Conservation (phyloP, 345 rosid genomes). For the Salix caprea region DNA sequence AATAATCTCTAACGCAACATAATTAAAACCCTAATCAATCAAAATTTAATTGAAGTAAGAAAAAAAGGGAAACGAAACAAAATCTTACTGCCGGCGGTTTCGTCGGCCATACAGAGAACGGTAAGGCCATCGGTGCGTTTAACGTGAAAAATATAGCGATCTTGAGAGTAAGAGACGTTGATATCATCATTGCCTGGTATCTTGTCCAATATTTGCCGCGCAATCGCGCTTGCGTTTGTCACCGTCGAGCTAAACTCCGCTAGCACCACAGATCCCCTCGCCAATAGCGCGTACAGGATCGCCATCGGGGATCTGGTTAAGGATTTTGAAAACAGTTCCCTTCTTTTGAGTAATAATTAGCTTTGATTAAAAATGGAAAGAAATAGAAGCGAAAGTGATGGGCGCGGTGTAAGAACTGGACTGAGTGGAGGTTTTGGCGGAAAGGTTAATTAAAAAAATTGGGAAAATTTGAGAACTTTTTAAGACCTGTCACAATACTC, state of each 20-base stretch:
- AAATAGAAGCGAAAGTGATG: not conserved
- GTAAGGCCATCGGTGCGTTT: constrained; percentile 97
- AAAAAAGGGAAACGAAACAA: not conserved
- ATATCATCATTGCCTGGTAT: constrained; percentile 67
- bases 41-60: not conserved
- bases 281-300: constrained; percentile 84
- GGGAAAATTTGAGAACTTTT: no score
- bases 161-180: constrained; percentile 89
- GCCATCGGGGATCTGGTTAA: constrained; percentile 44
- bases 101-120: constrained; percentile 97
- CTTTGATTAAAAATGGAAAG: not conserved
- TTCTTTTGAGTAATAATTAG: not conserved
- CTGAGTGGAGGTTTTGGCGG: constrained; percentile 8
- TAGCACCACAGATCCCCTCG: constrained; percentile 83
- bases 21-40: not conserved
- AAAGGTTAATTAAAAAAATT: not conserved
- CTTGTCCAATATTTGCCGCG: constrained; percentile 77
- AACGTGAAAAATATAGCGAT: constrained; percentile 84
- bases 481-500: no score
- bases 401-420: no score
- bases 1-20: not conserved
- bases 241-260: constrained; percentile 75
- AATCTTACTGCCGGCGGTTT: constrained; percentile 73
- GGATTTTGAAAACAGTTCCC: not conserved
- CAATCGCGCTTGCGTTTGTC: constrained; percentile 78